phyloP scores from a whole-genome alignment of 768 basidiomycete genomes.

The Termitomyces sp. region DNA sequence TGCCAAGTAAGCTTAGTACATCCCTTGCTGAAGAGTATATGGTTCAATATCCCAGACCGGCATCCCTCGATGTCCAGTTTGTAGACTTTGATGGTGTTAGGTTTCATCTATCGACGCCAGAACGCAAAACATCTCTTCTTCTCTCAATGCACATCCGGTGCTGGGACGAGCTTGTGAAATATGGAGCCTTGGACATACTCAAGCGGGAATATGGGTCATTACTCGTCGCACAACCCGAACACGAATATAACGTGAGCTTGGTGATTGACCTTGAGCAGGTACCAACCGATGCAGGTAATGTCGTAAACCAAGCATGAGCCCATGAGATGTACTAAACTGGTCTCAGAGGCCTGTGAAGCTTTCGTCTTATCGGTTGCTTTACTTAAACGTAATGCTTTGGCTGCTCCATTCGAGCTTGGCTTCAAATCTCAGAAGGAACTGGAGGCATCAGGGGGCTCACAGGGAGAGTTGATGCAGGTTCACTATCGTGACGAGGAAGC shows the following conservation, averaged over 20 bases:
- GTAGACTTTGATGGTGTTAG: conserved; percentile 98
- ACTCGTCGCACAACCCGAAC: conserved; percentile 64
- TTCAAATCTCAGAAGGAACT: conserved; percentile 80
- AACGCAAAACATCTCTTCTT: conserved; percentile 74
- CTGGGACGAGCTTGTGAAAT: conserved; percentile 89
- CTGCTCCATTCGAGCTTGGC: conserved; percentile 89
- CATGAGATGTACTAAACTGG: conserved; percentile 6
- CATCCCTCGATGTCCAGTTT: conserved; percentile 89
- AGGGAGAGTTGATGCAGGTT: conserved; percentile 85
- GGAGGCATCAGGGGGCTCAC: conserved; percentile 61
- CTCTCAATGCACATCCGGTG: conserved; percentile 97
- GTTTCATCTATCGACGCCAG: conserved; percentile 87
- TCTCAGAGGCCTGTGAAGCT: conserved; percentile 68
- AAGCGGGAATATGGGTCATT: conserved; percentile 78
- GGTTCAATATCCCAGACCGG: conserved; percentile 53
- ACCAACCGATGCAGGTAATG: conserved; percentile 73
- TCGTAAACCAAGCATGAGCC: conserved; percentile 5
- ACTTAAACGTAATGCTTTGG: conserved; percentile 89
- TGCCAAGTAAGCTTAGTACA: conserved; percentile 50
- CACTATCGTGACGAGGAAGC: conserved; percentile 97
- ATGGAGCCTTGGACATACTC: conserved; percentile 79
- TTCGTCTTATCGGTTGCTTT: conserved; percentile 80
- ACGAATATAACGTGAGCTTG: conserved; percentile 86
- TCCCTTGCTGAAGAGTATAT: neutral
- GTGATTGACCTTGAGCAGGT: conserved; percentile 83